These are phyloP conservation scores for Leishmania arabica DNA, from an alignment of 208 protist genomes.

Conservation along the genomic window DNA sequence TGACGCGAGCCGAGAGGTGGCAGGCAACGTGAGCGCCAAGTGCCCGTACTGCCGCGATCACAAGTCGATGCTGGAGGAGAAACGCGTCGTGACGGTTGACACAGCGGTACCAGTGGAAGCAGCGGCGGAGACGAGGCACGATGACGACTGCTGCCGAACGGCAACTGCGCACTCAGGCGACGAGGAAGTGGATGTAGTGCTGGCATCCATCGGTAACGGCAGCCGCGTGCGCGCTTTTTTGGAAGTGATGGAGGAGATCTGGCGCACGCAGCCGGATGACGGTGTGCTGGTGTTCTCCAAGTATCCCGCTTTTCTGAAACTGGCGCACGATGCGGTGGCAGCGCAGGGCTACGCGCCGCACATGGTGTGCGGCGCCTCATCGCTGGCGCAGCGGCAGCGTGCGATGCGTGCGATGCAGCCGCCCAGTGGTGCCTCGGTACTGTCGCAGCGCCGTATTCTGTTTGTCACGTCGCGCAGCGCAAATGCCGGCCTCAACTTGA, in stretches of 20 bases:
- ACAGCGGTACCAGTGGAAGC: not conserved
- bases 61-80: conserved; percentile 34
- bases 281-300: conserved; percentile 58
- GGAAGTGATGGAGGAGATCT: conserved; percentile 38
- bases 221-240: conserved; percentile 39
- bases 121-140: too few relatives aligned
- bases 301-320: conserved; percentile 37
- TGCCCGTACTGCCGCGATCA: conserved; percentile 50
- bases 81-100: conserved; percentile 18
- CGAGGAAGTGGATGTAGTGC: conserved; percentile 14
- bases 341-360: conserved; percentile 33
- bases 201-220: conserved; percentile 35
- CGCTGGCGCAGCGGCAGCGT: conserved; percentile 40
- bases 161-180: not conserved
- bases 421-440: conserved; percentile 3
- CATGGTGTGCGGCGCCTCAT: conserved; percentile 43
- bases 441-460: conserved; percentile 37
- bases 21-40: conserved; percentile 32
- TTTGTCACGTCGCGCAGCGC: conserved; percentile 61
- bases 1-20: conserved; percentile 27
- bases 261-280: conserved; percentile 30
- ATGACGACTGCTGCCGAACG: not conserved
- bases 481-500: conserved; percentile 70
- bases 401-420: conserved; percentile 39
- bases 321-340: conserved; percentile 25